A percentile compares a stretch with the other conserved stretches of the same genome.
Conservation (phyloP, 352 stramenopile species). For the Proteromonas lacertae region DNA sequence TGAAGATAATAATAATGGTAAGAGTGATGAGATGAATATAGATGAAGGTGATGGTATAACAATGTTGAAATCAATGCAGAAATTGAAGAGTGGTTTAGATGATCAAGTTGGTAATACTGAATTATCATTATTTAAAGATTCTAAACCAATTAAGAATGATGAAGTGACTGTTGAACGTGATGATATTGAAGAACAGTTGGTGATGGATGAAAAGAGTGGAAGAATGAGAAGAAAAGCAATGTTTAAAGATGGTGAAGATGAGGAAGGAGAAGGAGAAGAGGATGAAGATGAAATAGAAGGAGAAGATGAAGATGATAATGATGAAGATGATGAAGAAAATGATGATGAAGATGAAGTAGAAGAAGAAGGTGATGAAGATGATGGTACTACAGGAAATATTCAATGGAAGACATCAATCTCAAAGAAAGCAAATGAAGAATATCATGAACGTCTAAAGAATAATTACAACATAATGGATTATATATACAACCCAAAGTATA, state of each 20-base stretch:
- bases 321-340: conserved; percentile 20
- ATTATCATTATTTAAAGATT: conserved; percentile 70
- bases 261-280: conserved; percentile 4
- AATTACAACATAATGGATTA: too few species aligned
- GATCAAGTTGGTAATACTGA: conserved; percentile 59
- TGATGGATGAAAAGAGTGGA: conserved; percentile 1
- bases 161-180: conserved; percentile 1
- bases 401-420: too few species aligned
- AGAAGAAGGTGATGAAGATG: too few species aligned
- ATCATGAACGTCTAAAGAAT: too few species aligned
- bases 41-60: conserved; percentile 5
- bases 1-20: conserved; percentile 22
- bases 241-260: background rate
- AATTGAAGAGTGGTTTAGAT: conserved; percentile 44
- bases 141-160: conserved; percentile 12
- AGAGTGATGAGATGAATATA: conserved; percentile 6
- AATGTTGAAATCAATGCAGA: conserved; percentile 67
- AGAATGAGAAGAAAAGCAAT: background rate
- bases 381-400: too few species aligned
- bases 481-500: too few species aligned
- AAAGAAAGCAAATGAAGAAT: too few species aligned
- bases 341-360: conserved; percentile 14
- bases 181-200: conserved; percentile 1
- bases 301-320: conserved; percentile 7
- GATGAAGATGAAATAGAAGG: conserved; percentile 5